These are phyloP conservation scores for Cetradonia linearis DNA, from an alignment of 495 filamentous ascomycete species.

Conservation along the genomic window DNA sequence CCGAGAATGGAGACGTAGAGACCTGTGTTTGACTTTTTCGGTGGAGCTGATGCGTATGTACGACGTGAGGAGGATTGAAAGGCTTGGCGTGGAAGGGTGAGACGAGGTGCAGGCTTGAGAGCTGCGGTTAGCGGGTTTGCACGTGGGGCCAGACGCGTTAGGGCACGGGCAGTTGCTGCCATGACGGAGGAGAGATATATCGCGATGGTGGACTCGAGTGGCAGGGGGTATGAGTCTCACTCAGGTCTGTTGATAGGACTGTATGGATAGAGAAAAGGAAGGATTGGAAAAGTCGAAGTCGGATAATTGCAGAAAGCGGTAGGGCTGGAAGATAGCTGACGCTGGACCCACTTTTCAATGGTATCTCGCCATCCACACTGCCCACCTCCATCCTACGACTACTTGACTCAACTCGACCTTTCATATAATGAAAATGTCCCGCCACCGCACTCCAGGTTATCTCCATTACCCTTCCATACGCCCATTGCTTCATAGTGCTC, in stretches of 20 bases:
- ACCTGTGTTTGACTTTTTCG: conserved; percentile 41
- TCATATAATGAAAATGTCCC: background rate
- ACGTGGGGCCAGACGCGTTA: conserved; percentile 43
- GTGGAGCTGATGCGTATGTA: conserved; percentile 63
- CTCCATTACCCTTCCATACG: background rate
- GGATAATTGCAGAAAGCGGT: background rate
- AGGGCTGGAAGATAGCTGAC: conserved; percentile 7
- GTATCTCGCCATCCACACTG: background rate
- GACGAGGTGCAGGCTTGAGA: conserved; percentile 41
- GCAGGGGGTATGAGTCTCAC: background rate
- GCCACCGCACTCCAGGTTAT: background rate
- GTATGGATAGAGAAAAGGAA: background rate
- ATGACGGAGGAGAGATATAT: conserved; percentile 29
- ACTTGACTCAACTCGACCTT: background rate
- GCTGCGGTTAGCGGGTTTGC: conserved; percentile 37
- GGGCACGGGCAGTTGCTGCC: conserved; percentile 45
- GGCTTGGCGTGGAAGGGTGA: conserved; percentile 43
- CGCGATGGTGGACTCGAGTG: background rate
- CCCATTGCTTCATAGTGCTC: no score
- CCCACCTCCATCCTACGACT: background rate
- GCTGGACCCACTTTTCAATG: conserved; percentile 4
- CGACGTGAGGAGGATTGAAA: conserved; percentile 58
- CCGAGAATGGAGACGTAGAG: conserved; percentile 44
- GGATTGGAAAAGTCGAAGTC: background rate
- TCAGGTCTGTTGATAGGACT: background rate